Percentiles rank a stretch among this genome's conserved stretches.
phyloP scores from a whole-genome alignment of 768 basidiomycete genomes.

The Rhodosporidiobolus odoratus region DNA sequence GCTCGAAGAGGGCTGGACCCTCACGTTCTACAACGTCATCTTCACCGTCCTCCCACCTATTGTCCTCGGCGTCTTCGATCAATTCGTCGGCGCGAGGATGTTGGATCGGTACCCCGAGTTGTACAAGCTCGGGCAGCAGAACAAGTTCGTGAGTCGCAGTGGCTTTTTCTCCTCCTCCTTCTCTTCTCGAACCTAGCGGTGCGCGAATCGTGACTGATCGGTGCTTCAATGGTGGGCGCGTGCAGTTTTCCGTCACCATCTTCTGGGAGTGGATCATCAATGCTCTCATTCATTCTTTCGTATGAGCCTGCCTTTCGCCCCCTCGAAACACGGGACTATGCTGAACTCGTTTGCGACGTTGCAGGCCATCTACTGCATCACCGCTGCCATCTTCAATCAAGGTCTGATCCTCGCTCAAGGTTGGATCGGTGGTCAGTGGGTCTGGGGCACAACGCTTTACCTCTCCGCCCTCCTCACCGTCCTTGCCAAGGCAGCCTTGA shows the following conservation, averaged over 20 bases:
- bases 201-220: not conserved
- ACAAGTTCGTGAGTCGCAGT: constrained; percentile 60
- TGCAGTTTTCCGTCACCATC: constrained; percentile 67
- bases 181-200: not conserved
- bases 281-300: constrained; percentile 82
- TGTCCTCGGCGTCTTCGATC: constrained; percentile 96
- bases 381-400: constrained; percentile 85
- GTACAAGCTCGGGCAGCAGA: constrained; percentile 88
- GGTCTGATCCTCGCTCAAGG: constrained; percentile 77
- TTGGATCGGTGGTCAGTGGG: constrained; percentile 88
- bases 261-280: constrained; percentile 92
- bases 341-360: not conserved
- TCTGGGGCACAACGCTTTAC: constrained; percentile 97
- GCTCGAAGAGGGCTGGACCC: constrained; percentile 96
- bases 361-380: constrained; percentile 81
- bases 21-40: constrained; percentile 77
- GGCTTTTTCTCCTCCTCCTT: not conserved
- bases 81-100: constrained; percentile 94
- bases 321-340: too few species aligned
- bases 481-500: constrained; percentile 90
- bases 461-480: constrained; percentile 88
- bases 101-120: constrained; percentile 95
- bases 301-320: constrained; percentile 48
- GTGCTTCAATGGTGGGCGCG: too few species aligned
- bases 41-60: constrained; percentile 94